Conservation (phyloP, 192 early-diverging fungal genomes). For the Mortierella antarctica region DNA sequence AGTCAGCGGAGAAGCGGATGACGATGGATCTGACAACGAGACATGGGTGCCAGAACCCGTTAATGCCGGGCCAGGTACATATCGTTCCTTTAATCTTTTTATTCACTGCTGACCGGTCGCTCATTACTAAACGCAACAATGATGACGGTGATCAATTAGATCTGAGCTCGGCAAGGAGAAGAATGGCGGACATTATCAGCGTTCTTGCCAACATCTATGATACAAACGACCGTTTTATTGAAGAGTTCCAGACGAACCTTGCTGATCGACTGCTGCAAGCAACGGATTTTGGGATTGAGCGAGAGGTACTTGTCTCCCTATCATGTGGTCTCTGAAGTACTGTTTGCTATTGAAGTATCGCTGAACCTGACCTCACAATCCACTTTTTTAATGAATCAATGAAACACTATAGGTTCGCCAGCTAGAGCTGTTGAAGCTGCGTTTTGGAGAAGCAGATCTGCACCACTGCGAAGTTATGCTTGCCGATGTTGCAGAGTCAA, state of each 20-base stretch:
- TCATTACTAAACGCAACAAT: not conserved
- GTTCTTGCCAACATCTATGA: constrained; percentile 78
- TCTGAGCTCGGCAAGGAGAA: constrained; percentile 34
- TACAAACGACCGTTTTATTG: constrained; percentile 72
- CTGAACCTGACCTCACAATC: not conserved
- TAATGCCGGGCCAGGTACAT: constrained; percentile 62
- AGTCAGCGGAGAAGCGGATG: constrained; percentile 58
- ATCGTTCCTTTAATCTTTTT: not conserved
- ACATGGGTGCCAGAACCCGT: constrained; percentile 73
- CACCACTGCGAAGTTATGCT: constrained; percentile 84
- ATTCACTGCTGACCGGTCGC: not conserved
- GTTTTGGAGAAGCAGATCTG: constrained; percentile 72
- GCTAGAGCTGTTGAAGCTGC: constrained; percentile 79
- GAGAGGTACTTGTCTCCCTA: constrained; percentile 57
- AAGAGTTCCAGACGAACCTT: constrained; percentile 75
- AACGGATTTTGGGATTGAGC: constrained; percentile 60
- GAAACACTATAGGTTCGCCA: constrained; percentile 60
- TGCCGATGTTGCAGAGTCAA: constrained; percentile 80
- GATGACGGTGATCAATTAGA: constrained; percentile 27
- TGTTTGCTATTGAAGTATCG: not conserved
- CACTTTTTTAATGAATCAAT: not conserved
- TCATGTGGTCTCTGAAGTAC: not conserved
- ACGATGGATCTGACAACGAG: constrained; percentile 60
- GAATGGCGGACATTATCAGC: constrained; percentile 71
- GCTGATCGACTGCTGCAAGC: constrained; percentile 61